phyloP scores from a whole-genome alignment of 2,329 filamentous ascomycete species.

The Exserohilum rostratum region DNA sequence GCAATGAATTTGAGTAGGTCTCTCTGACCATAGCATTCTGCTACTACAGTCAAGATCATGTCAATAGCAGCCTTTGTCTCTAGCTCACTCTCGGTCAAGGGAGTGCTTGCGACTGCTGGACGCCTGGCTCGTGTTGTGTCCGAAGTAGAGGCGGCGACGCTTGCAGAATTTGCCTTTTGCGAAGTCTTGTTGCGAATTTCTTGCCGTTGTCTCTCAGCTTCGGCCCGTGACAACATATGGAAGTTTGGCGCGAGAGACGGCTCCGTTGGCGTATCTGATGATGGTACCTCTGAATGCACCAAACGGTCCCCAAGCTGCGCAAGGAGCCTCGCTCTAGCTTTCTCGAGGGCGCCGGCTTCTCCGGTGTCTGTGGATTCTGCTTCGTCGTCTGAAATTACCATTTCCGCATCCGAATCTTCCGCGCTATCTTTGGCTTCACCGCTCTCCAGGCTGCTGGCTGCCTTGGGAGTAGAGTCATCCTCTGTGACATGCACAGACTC shows the following conservation, averaged over 20 bases:
- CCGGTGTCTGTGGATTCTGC: conserved; percentile 13
- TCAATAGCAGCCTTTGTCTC: conserved; percentile 74
- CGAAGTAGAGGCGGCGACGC: neutral
- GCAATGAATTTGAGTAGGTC: conserved; percentile 80
- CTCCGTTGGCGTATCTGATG: neutral
- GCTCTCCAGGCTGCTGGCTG: neutral
- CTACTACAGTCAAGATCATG: conserved; percentile 88
- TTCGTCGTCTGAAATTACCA: conserved; percentile 31
- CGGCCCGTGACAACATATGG: conserved; percentile 19
- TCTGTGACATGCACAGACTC: neutral
- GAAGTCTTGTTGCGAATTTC: conserved; percentile 16
- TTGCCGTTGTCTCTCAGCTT: conserved; percentile 31
- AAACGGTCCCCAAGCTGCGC: conserved; percentile 47
- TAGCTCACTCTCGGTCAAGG: conserved; percentile 51
- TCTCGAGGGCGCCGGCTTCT: conserved; percentile 51
- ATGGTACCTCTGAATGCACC: conserved; percentile 25
- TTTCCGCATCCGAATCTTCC: conserved; percentile 22
- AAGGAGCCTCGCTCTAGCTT: conserved; percentile 56
- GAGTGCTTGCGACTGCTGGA: neutral
- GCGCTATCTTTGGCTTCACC: conserved; percentile 3
- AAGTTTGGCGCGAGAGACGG: neutral
- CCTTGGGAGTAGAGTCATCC: neutral
- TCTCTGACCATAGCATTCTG: conserved; percentile 87
- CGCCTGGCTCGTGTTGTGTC: neutral
- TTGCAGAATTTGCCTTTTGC: neutral